These are phyloP conservation scores for Cladosporium sp. DNA, from an alignment of 2,329 filamentous ascomycete species.

Conservation along the genomic window DNA sequence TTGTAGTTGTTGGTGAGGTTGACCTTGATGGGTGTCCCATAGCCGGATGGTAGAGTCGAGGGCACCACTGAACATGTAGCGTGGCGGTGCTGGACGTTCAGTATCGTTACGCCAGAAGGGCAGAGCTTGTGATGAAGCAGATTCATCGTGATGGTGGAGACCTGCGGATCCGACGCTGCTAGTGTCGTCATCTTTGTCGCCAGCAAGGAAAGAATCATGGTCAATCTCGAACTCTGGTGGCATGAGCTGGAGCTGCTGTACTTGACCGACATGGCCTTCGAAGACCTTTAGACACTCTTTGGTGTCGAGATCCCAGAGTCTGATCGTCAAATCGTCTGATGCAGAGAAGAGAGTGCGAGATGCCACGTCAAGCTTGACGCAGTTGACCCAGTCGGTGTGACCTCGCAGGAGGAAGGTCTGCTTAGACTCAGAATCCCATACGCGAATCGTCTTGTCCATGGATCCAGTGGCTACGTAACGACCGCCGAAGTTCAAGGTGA, in stretches of 20 bases:
- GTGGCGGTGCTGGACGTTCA: slow-evolving; percentile 68
- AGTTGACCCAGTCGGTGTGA: slow-evolving; percentile 93
- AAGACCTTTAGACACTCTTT: slow-evolving; percentile 72
- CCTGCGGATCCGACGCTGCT: slow-evolving; percentile 26
- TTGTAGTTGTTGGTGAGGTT: slow-evolving; percentile 15
- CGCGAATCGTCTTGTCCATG: slow-evolving; percentile 81
- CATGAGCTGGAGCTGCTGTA: slow-evolving; percentile 83
- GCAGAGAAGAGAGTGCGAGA: slow-evolving; percentile 80
- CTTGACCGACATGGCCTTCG: slow-evolving; percentile 87
- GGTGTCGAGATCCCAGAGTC: slow-evolving; percentile 89
- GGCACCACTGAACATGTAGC: slow-evolving; percentile 89
- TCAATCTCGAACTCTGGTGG: slow-evolving; percentile 88
- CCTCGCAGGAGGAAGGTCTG: slow-evolving; percentile 75
- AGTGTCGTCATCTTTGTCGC: slow-evolving; percentile 50
- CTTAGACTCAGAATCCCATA: slow-evolving; percentile 87
- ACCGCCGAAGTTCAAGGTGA: slow-evolving; percentile 81
- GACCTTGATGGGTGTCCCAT: slow-evolving; percentile 66
- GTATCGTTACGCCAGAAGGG: slow-evolving; percentile 57
- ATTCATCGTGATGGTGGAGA: slow-evolving; percentile 15
- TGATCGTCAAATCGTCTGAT: slow-evolving; percentile 87
- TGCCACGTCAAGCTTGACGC: slow-evolving; percentile 75
- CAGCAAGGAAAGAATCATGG: slow-evolving; percentile 52
- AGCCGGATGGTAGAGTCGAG: slow-evolving; percentile 87
- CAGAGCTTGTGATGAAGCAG: slow-evolving; percentile 12
- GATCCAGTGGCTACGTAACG: slow-evolving; percentile 84